These are phyloP conservation scores for Apophysomyces ossiformis DNA, from an alignment of 371 early-diverging fungal genomes.

Conservation along the genomic window DNA sequence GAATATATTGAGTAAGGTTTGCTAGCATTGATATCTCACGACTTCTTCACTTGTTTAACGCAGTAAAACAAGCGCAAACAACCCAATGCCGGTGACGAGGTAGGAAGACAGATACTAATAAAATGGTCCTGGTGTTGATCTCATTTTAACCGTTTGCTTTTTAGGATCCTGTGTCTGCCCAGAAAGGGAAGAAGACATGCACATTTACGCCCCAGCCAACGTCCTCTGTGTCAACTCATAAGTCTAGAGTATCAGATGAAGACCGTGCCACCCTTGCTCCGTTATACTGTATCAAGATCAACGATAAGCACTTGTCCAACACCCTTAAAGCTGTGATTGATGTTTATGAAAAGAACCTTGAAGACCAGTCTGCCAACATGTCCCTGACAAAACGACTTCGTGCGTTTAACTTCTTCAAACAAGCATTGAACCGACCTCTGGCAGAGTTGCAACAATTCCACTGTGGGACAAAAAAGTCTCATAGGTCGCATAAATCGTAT, in stretches of 20 bases:
- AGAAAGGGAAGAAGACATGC: background rate
- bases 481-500: too few relatives aligned
- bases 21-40: too few relatives aligned
- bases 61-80: too few relatives aligned
- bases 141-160: too few relatives aligned
- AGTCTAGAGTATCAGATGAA: slow-evolving; percentile 9
- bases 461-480: too few relatives aligned
- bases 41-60: too few relatives aligned
- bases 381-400: slow-evolving; percentile 3
- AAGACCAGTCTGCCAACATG: slow-evolving; percentile 7
- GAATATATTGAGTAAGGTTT: too few relatives aligned
- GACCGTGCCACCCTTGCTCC: slow-evolving; percentile 4
- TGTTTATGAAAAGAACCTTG: slow-evolving; percentile 15
- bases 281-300: slow-evolving; percentile 12
- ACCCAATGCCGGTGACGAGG: too few relatives aligned
- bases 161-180: too few relatives aligned
- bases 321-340: background rate
- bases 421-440: slow-evolving; percentile 1
- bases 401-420: background rate
- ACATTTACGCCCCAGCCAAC: background rate
- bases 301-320: background rate
- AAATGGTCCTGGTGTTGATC: too few relatives aligned
- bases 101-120: too few relatives aligned
- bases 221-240: slow-evolving; percentile 12
- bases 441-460: background rate